phyloP scores from a whole-genome alignment of 2,329 filamentous ascomycete species.

The Botrytis hyacinthi region DNA sequence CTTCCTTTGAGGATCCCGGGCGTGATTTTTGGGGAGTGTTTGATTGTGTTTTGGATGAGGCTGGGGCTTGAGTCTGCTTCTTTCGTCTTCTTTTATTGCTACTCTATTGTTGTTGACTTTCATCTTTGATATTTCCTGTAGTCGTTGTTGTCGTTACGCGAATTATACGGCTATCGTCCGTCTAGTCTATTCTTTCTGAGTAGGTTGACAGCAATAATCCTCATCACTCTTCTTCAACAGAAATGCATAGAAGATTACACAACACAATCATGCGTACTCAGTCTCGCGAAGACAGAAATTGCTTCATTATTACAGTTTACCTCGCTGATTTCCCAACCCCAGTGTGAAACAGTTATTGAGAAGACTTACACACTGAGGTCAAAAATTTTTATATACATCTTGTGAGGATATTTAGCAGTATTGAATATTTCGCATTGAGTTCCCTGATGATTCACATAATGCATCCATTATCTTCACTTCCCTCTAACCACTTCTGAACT shows the following conservation, averaged over 20 bases:
- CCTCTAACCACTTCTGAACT: fast-evolving
- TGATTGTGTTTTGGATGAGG: neutral
- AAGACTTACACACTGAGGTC: too few relatives aligned
- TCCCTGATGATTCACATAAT: neutral
- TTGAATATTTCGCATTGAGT: too few relatives aligned
- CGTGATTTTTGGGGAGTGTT: neutral
- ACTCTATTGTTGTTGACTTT: neutral
- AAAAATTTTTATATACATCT: too few relatives aligned
- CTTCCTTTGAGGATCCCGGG: too few relatives aligned
- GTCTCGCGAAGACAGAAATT: too few relatives aligned
- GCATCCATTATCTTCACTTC: neutral
- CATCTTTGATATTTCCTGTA: neutral
- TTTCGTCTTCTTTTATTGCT: fast-evolving
- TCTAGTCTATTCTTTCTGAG: fast-evolving
- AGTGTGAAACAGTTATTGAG: too few relatives aligned
- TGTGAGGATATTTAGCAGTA: too few relatives aligned
- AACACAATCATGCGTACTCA: too few relatives aligned
- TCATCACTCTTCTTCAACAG: too few relatives aligned
- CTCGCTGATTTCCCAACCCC: too few relatives aligned
- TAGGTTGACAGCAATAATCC: neutral
- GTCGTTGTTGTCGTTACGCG: neutral
- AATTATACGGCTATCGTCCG: fast-evolving
- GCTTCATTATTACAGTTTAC: too few relatives aligned
- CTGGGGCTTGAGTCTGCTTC: neutral
- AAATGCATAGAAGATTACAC: too few relatives aligned